phyloP scores from a whole-genome alignment of 139 green algal species.

The Closterium sp. region DNA sequence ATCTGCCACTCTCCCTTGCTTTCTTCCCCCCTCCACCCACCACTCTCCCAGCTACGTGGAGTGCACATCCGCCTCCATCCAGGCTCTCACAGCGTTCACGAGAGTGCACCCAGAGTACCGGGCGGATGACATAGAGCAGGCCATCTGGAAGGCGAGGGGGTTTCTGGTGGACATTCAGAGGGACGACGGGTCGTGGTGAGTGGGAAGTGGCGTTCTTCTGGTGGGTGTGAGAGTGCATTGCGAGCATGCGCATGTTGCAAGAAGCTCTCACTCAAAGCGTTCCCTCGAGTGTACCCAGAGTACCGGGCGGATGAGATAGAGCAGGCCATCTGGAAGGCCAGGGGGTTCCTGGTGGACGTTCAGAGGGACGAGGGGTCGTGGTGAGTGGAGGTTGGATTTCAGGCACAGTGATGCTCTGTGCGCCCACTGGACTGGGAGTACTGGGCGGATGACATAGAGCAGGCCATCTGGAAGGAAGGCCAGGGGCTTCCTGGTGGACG shows the following conservation, averaged over 20 bases:
- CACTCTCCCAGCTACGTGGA: conserved; percentile 82
- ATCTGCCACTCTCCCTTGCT: not conserved
- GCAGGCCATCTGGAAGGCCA: conserved; percentile 46
- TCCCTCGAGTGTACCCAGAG: conserved; percentile 51
- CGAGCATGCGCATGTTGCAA: conserved; percentile 25
- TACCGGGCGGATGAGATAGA: conserved; percentile 55
- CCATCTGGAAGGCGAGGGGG: conserved; percentile 53
- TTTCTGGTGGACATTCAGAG: conserved; percentile 75
- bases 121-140: conserved; percentile 43
- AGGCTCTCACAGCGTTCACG: conserved; percentile 74
- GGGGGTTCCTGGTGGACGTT: conserved; percentile 65
- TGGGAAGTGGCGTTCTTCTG: too few species aligned
- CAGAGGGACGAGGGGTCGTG: conserved; percentile 86
- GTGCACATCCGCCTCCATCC: conserved; percentile 91
- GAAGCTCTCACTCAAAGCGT: conserved; percentile 72
- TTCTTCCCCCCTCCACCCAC: not conserved
- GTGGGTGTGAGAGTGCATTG: too few species aligned
- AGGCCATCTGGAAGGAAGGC: conserved; percentile 52
- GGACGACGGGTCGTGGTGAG: conserved; percentile 81
- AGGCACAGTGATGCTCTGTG: too few species aligned
- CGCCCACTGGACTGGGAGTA: too few species aligned
- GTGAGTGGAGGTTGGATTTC: too few species aligned
- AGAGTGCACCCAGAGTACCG: conserved; percentile 48
- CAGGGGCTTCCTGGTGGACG: conserved; percentile 63
- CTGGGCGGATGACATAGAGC: conserved; percentile 50